Evolutionary conservation across 257 asterid species (phyloP), one percentile per base, ranked within the genome.

Genomic region (Solanum lycopersicoides): DNA sequence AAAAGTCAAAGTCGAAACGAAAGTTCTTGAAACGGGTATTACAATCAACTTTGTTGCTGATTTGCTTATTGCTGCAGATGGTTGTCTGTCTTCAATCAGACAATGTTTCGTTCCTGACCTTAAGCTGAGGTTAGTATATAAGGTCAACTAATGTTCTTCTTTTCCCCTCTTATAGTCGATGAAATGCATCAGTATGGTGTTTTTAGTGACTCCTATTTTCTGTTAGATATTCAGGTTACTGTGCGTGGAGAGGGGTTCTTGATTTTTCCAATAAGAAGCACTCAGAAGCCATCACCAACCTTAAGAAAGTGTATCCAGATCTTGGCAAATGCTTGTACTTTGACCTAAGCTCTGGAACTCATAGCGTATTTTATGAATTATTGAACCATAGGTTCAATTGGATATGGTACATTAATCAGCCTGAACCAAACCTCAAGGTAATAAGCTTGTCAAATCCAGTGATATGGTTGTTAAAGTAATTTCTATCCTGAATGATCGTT

Each of bases 171-270:
- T 69, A 30, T 11, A 84, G 16, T 42, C 13, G 2, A 84, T 25
- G 87, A 44, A 71, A 85, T 4, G 45, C 30, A 39, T 44, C 68
- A 32, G 83, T 47, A 71, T 85, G 87, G 6, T 47, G 14, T 25
- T 85, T 45, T 44, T 7, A 30, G 10, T 32, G 32, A 82, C 69
- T 6, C 30, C 4, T 50, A 56, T 74, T 87, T 88, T 63, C 13
- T 84, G 88, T 50, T 89, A 96, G 99, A 86, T 96, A 96, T 89
- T 94, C 98, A 73, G 98, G 98, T 74, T 96, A 94, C 88, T 94
- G 98, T 92, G 98, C 99, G 18, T 96, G 98, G 99, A 94, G 99
- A 89, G 98, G 98, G 41, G 97, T 96, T 47, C 94, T 94, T 86
- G 91, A 94, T 90, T 96, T 92, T 87, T 90, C 96, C 6, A 88